These are phyloP conservation scores for Aspergillus mulundensis DNA, from an alignment of 495 filamentous ascomycete species.

Conservation along the genomic window DNA sequence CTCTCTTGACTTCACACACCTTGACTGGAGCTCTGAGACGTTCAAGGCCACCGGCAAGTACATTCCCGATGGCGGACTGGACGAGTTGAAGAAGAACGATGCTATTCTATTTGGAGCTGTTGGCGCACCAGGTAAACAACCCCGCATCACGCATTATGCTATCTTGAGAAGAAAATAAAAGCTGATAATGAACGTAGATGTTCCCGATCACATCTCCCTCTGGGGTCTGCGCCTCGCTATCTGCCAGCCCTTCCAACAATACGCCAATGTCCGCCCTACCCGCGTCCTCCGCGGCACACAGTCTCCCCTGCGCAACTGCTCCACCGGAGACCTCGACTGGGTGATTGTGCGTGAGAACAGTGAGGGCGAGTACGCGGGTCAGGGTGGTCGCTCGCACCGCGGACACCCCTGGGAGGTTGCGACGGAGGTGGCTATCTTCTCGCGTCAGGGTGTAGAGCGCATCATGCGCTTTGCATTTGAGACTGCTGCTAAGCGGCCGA, in stretches of 20 bases:
- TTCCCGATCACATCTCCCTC: constrained; percentile 55
- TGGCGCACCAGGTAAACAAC: constrained; percentile 45
- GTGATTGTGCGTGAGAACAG: constrained; percentile 56
- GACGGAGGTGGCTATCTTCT: constrained; percentile 54
- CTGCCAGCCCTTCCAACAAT: constrained; percentile 52
- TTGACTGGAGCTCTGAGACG: constrained; percentile 50
- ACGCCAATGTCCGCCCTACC: constrained; percentile 55
- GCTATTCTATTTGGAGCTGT: constrained; percentile 57
- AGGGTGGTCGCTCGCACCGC: constrained; percentile 50
- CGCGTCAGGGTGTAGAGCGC: constrained; percentile 48
- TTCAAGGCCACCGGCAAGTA: constrained; percentile 52
- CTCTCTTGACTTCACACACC: constrained; percentile 45
- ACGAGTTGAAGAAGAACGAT: constrained; percentile 48
- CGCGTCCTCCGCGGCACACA: constrained; percentile 44
- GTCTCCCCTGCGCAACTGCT: constrained; percentile 46
- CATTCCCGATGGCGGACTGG: constrained; percentile 51
- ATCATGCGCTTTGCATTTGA: constrained; percentile 56
- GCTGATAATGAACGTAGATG: constrained; percentile 30
- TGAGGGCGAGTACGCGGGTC: constrained; percentile 55
- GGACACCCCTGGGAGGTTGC: constrained; percentile 50
- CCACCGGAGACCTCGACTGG: constrained; percentile 46
- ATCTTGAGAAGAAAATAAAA: not conserved
- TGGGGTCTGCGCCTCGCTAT: constrained; percentile 53
- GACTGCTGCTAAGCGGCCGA: constrained; percentile 41
- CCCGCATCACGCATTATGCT: not conserved